phyloP scores from a whole-genome alignment of 352 stramenopile species.

The Pythium aristosporum region DNA sequence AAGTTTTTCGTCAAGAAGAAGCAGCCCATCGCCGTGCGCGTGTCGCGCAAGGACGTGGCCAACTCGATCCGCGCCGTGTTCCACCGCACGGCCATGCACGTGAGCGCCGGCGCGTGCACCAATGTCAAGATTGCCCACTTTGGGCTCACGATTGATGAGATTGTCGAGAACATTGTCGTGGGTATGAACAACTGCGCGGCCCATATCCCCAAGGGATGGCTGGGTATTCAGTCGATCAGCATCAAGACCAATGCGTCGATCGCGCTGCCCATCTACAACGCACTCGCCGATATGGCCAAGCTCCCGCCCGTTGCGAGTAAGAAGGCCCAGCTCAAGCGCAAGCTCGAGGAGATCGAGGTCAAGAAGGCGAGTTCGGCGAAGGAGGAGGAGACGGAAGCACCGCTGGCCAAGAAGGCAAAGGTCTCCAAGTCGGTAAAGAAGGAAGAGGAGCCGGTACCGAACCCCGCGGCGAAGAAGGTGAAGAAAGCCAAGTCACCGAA shows the following conservation, averaged over 20 bases:
- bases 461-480: no score
- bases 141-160: slow-evolving; percentile 57
- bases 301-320: slow-evolving; percentile 56
- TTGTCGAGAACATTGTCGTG: slow-evolving; percentile 77
- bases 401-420: slow-evolving; percentile 21
- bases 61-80: slow-evolving; percentile 43
- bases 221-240: slow-evolving; percentile 90
- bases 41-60: slow-evolving; percentile 66
- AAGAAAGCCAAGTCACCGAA: no score
- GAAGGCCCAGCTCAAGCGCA: slow-evolving; percentile 58
- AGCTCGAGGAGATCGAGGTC: slow-evolving; percentile 54
- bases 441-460: no score
- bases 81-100: slow-evolving; percentile 82
- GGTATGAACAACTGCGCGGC: slow-evolving; percentile 67
- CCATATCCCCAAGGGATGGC: slow-evolving; percentile 89
- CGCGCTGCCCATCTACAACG: slow-evolving; percentile 91
- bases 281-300: slow-evolving; percentile 58
- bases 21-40: slow-evolving; percentile 66
- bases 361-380: slow-evolving; percentile 13
- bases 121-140: slow-evolving; percentile 87
- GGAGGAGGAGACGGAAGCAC: no score
- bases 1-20: slow-evolving; percentile 85
- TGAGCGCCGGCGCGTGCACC: slow-evolving; percentile 83
- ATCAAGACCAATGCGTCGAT: slow-evolving; percentile 90
- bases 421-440: no score